Base-by-base conservation (phyloP, 805 yeast genomes). In the Lipomyces sp. region DNA sequence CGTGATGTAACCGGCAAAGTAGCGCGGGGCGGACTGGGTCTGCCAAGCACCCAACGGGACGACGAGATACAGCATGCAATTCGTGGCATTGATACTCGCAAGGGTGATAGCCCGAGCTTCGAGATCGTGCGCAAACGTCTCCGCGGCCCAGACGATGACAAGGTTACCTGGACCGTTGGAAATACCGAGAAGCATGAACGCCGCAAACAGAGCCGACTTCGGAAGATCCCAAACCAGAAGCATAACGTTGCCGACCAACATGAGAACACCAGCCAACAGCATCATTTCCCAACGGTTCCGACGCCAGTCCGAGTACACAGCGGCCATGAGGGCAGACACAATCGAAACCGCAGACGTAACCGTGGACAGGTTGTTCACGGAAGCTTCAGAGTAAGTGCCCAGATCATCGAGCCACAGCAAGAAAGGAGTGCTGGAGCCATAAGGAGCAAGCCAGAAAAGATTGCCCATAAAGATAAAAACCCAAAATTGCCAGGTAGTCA, bases 161-260 rank as follows among this genome's bases (percentile, higher is more conserved):
- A 77, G 79, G 0, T 83, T 80, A 1, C 83, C 82, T 72, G 75
- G 76, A 11, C 82, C 80, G 78, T 82, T 75, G 7, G 82, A 81
- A 51, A 76, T 73, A 62, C 78, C 80, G 52, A 75, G 80, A 33
- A 80, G 63, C 61, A 78, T 73, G 66, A 73, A 80, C 0, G 81
- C 85, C 65, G 78, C 80, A 80, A 82, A 78, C 58, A 76, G 78
- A 2, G 79, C 80, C 13, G 71, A 59, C 57, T 77, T 78, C 2
- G 75, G 69, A 8, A 80, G 75, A 43, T 75, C 43, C 84, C 84
- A 80, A 6, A 73, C 76, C 2, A 82, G 78, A 46, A 80, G 65
- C 39, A 80, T 67, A 8, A 74, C 66, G 58, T 78, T 78, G 18
- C 83, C 82, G 6, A 72, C 65, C 18, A 80, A 64, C 59, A 79